These are phyloP conservation scores for Cornus kousa DNA, from an alignment of 148 eudicot species.

Conservation along the genomic window DNA sequence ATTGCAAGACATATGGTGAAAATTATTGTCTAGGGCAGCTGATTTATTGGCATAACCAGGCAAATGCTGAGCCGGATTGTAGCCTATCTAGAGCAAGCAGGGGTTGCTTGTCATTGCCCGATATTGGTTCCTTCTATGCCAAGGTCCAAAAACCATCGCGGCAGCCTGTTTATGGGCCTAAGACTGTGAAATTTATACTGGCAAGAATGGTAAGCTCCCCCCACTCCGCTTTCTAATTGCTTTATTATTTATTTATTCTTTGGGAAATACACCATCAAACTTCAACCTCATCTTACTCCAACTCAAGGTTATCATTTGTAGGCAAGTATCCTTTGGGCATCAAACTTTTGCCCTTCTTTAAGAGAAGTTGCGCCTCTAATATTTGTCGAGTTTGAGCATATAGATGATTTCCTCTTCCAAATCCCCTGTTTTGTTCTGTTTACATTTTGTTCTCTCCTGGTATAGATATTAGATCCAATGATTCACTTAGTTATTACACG, in stretches of 20 bases:
- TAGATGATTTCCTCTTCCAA: not conserved
- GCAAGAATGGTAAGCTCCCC: conserved; percentile 67
- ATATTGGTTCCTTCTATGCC: conserved; percentile 80
- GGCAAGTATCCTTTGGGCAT: not conserved
- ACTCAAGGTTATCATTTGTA: not conserved
- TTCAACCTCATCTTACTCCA: not conserved
- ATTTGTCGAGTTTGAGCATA: not conserved
- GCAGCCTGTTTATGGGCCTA: conserved; percentile 77
- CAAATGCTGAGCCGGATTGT: conserved; percentile 76
- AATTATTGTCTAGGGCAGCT: conserved; percentile 94
- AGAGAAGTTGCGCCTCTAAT: not conserved
- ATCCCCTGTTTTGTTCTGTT: not conserved
- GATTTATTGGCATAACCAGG: conserved; percentile 83
- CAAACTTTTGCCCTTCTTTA: not conserved
- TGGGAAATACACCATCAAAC: not conserved
- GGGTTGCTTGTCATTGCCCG: conserved; percentile 92
- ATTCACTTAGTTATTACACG: too few relatives aligned
- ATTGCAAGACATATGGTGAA: conserved; percentile 83
- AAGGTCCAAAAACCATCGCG: conserved; percentile 74
- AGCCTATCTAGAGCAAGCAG: conserved; percentile 62
- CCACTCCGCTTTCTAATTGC: not conserved
- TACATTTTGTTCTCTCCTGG: not conserved
- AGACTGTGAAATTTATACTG: conserved; percentile 72
- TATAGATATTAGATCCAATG: not conserved
- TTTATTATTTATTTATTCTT: not conserved